Conservation (phyloP, 441 rosid genomes). For the Oxalis stricta region DNA sequence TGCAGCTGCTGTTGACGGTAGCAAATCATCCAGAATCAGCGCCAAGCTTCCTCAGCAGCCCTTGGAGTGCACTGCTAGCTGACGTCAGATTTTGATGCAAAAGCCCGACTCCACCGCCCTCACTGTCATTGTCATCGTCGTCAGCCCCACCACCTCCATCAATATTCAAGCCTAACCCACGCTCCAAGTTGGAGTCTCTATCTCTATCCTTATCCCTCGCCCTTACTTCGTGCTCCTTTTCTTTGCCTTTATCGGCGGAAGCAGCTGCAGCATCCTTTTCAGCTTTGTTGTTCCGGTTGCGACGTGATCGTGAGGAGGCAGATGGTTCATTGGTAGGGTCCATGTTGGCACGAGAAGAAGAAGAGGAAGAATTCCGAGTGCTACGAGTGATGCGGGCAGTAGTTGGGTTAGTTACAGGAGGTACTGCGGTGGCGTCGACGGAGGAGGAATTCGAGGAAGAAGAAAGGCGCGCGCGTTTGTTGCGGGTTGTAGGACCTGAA, state of each 20-base stretch:
- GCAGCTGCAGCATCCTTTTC: conserved; percentile 8
- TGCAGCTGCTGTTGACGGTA: conserved; percentile 62
- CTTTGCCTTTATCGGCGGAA: conserved; percentile 81
- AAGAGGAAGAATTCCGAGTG: conserved; percentile 14
- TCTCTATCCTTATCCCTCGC: conserved; percentile 35
- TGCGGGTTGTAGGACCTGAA: conserved; percentile 68
- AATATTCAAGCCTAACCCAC: conserved; percentile 39
- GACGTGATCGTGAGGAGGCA: conserved; percentile 55
- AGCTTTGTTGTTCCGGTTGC: conserved; percentile 18
- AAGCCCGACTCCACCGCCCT: conserved; percentile 65
- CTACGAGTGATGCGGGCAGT: conserved; percentile 10
- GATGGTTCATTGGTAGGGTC: conserved; percentile 64
- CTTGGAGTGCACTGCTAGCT: conserved; percentile 94
- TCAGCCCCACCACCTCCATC: conserved; percentile 26
- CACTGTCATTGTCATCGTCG: conserved; percentile 71
- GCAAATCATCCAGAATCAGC: conserved; percentile 90
- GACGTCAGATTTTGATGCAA: conserved; percentile 85
- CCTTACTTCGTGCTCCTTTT: conserved; percentile 78
- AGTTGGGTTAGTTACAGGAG: conserved; percentile 10
- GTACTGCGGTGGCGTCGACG: conserved; percentile 13
- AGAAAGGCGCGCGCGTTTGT: conserved; percentile 56
- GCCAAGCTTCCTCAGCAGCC: conserved; percentile 82
- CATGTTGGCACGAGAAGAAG: conserved; percentile 30
- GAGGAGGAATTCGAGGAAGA: conserved; percentile 7
- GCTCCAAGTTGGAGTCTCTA: not conserved